Evolutionary conservation across 306 rosid genomes (phyloP), one percentile per base, ranked within the genome.

Genomic region (Quercus mongolica): DNA sequence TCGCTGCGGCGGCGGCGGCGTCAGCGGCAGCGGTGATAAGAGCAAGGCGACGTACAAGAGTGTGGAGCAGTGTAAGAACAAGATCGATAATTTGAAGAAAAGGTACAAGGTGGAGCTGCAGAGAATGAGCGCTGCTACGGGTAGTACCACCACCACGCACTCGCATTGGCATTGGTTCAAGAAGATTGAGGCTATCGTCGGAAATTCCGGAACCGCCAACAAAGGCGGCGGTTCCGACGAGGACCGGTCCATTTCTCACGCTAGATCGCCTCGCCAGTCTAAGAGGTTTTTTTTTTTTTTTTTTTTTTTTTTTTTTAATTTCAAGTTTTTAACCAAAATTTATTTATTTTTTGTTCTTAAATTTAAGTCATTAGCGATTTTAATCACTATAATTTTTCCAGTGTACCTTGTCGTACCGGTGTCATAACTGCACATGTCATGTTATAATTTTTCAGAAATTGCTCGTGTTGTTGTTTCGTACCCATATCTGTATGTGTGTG

Each of bases 111-210:
- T 84, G 67, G 87, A 84, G 87, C 71, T 80, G 74, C 87, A 84
- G 85, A 84, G 85, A 26, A 55, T 84, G 7, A 80, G 17, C 5
- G 65, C 65, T 57, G 28, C 63, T 46, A 75, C 26, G 68, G 81
- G 84, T 20, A 78, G 78, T 30, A 11, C 78, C 19, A 20, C 62
- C 12, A 51, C 76, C 13, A 83, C 85, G 56, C 80, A 81, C 31
- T 86, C 85, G 62, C 83, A 81, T 23, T 86, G 90, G 87, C 87
- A 81, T 69, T 86, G 90, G 90, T 86, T 83, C 35, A 81, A 86
- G 73, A 71, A 81, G 78, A 76, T 86, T 54, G 87, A 83, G 76
- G 69, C 49, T 2, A 83, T 86, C 79, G 71, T 71, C 12, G 85
- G 85, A 20, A 78, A 35, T 49, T 71, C 82, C 1, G 17, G 75